Base-by-base conservation (phyloP, 768 basidiomycete species). In the Multifurca ochricompacta region DNA sequence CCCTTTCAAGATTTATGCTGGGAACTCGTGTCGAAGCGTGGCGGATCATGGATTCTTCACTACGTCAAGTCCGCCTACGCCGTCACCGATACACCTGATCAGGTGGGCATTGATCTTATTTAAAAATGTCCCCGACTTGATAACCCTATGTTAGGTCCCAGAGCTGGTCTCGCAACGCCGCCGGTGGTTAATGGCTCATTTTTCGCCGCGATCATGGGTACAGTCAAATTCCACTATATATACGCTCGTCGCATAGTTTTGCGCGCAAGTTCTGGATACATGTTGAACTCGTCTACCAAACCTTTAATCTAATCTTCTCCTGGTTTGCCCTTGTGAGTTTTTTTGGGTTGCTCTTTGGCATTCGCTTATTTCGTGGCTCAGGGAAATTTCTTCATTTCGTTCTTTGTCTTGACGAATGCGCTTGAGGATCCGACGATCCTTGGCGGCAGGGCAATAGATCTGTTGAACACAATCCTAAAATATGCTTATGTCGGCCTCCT, bases 151-250 rank as follows among this genome's bases (percentile, higher is more conserved):
- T 16, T 59, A 85, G 80, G 83, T 95, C 16, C 91, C 95, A 0
- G 95, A 97, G 67, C 71, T 98, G 57, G 91, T 99, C 63, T 90
- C 90, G 0, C 95, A 98, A 66, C 85, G 95, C 47, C 80, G 95
- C 34, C 85, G 94, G 36, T 98, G 95, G 95, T 77, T 27, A 97
- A 97, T 68, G 92, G 95, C 13, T 94, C 91, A 3, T 98, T 99
- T 82, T 99, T 99, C 69, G 96, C 94, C 9, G 91, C 88, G 0
- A 82, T 98, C 13, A 92, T 98, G 71, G 84, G 86, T 53, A 87
- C 83, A 4, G 76, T 93, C 60, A 91, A 98, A 67, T 98, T 99
- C 70, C 84, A 89, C 60, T 97, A 97, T 66, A 80, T 99, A 36
- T 98, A 98, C 82, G 95, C 23, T 91, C 87, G 8, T 85, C 88